Base-by-base conservation (phyloP, 768 basidiomycete genomes). In the Floccularia luteovirens region DNA sequence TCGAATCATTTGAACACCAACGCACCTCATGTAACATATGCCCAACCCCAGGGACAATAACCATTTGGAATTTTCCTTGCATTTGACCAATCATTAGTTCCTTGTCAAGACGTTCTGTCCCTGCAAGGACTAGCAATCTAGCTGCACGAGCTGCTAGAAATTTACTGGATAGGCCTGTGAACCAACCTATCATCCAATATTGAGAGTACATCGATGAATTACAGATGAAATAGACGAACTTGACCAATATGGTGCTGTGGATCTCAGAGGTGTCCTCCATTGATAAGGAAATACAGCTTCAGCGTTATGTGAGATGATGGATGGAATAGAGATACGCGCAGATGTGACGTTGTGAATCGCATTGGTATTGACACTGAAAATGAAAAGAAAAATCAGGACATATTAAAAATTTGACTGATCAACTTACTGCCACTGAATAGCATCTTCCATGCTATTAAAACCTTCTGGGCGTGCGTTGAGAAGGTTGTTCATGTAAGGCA, bases 31-130 rank as follows among this genome's bases (percentile, higher is more conserved):
- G 94, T 17, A 99, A 56, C 67, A 96, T 87, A 54, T 99, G 96
- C 0, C 96, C 94, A 1, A 90, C 89, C 24, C 81, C 79, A 6
- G 79, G 75, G 44, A 94, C 73, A 25, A 99, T 90, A 17, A 75
- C 82, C 57, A 97, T 72, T 61, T 97, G 94, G 61, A 97, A 99
- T 58, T 96, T 97, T 52, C 83, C 89, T 57, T 83, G 90, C 90
- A 94, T 93, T 55, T 93, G 90, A 1, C 86, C 96, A 36, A 98
- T 91, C 84, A 94, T 96, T 33, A 99, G 71, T 48, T 90, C 81
- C 49, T 78, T 84, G 53, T 99, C 96, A 3, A 98, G 75, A 13
- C 92, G 71, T 50, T 99, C 96, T 13, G 92, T 81, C 0, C 93
- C 94, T 0, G 96, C 96, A 12, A 99, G 68, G 6, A 98, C 75